Percentiles rank a stretch among this genome's conserved stretches.
Conservation (phyloP, 148 eudicot genomes). For the Limonium bicolor region DNA sequence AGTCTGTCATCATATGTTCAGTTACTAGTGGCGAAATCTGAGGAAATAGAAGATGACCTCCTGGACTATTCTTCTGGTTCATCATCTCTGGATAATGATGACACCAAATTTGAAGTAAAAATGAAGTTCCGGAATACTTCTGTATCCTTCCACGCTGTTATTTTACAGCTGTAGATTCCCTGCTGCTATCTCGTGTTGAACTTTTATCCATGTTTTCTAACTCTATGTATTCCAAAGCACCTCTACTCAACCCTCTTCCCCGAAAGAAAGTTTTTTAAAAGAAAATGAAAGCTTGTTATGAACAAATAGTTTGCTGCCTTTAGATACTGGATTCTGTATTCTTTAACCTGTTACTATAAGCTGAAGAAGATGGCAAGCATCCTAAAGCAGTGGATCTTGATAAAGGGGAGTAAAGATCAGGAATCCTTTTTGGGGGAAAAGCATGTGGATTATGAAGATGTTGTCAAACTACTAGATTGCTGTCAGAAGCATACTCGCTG, state of each 20-base stretch:
- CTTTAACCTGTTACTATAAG: conserved; percentile 37
- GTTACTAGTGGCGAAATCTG: conserved; percentile 43
- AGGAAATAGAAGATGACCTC: conserved; percentile 67
- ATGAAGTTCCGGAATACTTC: conserved; percentile 27
- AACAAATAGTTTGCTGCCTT: neutral
- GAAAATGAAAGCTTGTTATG: neutral
- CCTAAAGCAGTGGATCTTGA: conserved; percentile 35
- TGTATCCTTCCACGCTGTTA: conserved; percentile 45
- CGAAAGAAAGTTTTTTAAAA: neutral
- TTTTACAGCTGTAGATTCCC: neutral
- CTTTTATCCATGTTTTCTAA: neutral
- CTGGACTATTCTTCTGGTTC: conserved; percentile 29
- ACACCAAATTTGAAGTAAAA: conserved; percentile 9
- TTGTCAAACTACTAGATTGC: conserved; percentile 40
- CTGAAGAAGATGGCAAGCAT: conserved; percentile 39
- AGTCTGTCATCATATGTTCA: conserved; percentile 29
- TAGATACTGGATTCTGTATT: conserved; percentile 9
- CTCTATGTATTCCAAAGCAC: neutral
- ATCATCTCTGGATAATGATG: conserved; percentile 14
- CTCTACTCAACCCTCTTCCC: neutral
- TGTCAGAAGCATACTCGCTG: conserved; percentile 31
- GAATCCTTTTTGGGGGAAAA: conserved; percentile 8
- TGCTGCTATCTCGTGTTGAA: neutral
- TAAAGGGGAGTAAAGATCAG: conserved; percentile 18
- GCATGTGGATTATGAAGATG: conserved; percentile 26